phyloP scores from a whole-genome alignment of 441 rosid genomes.

The Jatropha podagrica region DNA sequence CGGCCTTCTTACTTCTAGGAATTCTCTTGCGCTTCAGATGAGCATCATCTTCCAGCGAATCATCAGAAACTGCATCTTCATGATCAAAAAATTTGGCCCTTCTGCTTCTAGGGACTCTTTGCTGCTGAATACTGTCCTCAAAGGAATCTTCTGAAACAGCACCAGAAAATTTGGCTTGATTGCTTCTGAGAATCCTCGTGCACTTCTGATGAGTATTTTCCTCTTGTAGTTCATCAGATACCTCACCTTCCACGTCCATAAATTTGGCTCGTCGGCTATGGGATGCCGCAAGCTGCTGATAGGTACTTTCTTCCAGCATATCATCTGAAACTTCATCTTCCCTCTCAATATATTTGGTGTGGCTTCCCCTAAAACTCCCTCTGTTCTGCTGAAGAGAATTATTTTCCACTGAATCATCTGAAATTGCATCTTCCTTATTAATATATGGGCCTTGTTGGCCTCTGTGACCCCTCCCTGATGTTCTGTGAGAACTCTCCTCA shows the following conservation, averaged over 20 bases:
- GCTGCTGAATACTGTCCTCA: conserved; percentile 33
- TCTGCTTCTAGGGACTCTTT: conserved; percentile 39
- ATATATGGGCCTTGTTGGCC: conserved; percentile 31
- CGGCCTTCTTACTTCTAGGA: conserved; percentile 28
- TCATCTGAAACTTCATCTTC: conserved; percentile 52
- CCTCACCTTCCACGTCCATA: conserved; percentile 38
- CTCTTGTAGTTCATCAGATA: conserved; percentile 44
- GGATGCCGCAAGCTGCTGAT: conserved; percentile 29
- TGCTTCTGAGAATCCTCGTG: conserved; percentile 35
- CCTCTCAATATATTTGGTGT: conserved; percentile 31
- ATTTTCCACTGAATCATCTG: conserved; percentile 39
- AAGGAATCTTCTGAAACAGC: conserved; percentile 41
- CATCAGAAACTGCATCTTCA: conserved; percentile 44
- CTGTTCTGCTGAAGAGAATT: conserved; percentile 27
- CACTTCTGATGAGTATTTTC: conserved; percentile 25
- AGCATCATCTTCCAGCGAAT: conserved; percentile 38
- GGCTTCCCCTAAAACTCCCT: conserved; percentile 32
- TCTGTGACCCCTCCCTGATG: conserved; percentile 37
- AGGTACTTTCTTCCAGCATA: conserved; percentile 37
- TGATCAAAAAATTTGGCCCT: conserved; percentile 36
- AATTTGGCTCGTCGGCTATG: conserved; percentile 29
- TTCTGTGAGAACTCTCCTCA: conserved; percentile 40
- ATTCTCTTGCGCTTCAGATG: conserved; percentile 14
- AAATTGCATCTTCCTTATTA: conserved; percentile 32
- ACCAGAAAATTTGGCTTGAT: conserved; percentile 37